Base-by-base conservation (phyloP, 1,139 yeast species). In the Yamadazyma oceani region DNA sequence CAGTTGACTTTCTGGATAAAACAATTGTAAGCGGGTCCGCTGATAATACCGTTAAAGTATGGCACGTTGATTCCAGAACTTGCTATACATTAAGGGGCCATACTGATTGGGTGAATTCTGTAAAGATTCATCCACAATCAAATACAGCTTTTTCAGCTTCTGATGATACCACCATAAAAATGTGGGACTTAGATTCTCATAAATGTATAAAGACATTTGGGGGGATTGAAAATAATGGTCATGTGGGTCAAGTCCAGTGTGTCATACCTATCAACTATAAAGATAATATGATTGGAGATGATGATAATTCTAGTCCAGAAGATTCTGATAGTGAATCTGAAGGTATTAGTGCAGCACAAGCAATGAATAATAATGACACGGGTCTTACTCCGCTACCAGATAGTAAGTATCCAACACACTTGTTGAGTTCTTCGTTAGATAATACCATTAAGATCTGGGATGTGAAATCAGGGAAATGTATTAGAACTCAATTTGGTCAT, bases 61-160 rank as follows among this genome's bases (percentile, higher is more conserved):
- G 98, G 98, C 95, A 92, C 59, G 96, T 92, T 38, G 95, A 86
- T 57, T 81, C 89, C 13, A 74, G 96, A 61, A 86, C 95, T 2
- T 92, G 97, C 57, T 88, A 85, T 59, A 88, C 97, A 0, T 69
- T 92, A 43, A 72, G 97, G 27, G 98, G 98, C 3, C 98, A 92
- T 58, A 76, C 84, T 0, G 97, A 87, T 49, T 83, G 95, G 82
- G 96, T 92, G 19, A 88, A 87, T 49, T 79, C 87, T 44, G 97
- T 92, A 31, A 86, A 85, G 62, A 80, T 90, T 36, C 96, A 90
- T 58, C 75, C 87, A 2, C 76, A 77, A 40, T 82, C 95, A 31
- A 78, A 79, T 43, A 84, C 95, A 0, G 75, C 89, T 13, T 89
- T 85, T 60, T 82, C 95, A 51, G 89, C 95, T 4, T 81, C 92